Evolutionary conservation across 1,139 yeast species (phyloP), one percentile per base, ranked within the genome.

Genomic region (Debaryomyces sp.): DNA sequence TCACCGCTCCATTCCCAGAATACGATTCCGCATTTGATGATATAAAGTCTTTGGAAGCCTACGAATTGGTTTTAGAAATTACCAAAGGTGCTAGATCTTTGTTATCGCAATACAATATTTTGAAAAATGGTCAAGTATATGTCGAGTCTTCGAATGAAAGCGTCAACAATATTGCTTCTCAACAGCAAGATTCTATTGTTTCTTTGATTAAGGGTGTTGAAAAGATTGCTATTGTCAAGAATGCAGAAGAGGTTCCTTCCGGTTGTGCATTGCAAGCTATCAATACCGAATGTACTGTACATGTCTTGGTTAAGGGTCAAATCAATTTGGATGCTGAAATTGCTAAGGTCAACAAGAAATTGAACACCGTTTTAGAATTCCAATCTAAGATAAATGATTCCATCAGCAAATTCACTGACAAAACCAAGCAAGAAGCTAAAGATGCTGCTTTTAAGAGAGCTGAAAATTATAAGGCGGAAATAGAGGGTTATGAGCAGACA

Each of bases 11-110:
- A 47, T 94, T 85, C 74, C 99, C 99, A 50, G 80, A 72, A 49
- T 88, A 77, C 68, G 75, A 75, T 48, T 61, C 75, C 44, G 80
- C 80, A 52, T 87, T 82, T 57, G 84, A 82, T 63, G 84, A 91
- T 61, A 73, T 65, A 39, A 77, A 79, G 59, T 82, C 96, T 15
- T 84, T 79, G 53, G 74, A 78, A 47, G 94, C 87, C 48, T 94
- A 94, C 68, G 94, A 90, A 57, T 77, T 89, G 60, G 85, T 91
- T 39, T 77, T 94, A 68, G 94, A 88, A 52, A 84, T 90, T 60
- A 92, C 96, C 56, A 90, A 89, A 76, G 88, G 88, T 61, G 91
- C 97, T 41, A 87, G 99, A 76, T 92, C 98, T 18, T 77, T 94
- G 66, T 80, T 94, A 65, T 82, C 97, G 27, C 97, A 92, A 72